A percentile compares a stretch with the other conserved stretches of the same genome.
phyloP scores from a whole-genome alignment of 73 alveolate species.

The Paramecium biaurelia region DNA sequence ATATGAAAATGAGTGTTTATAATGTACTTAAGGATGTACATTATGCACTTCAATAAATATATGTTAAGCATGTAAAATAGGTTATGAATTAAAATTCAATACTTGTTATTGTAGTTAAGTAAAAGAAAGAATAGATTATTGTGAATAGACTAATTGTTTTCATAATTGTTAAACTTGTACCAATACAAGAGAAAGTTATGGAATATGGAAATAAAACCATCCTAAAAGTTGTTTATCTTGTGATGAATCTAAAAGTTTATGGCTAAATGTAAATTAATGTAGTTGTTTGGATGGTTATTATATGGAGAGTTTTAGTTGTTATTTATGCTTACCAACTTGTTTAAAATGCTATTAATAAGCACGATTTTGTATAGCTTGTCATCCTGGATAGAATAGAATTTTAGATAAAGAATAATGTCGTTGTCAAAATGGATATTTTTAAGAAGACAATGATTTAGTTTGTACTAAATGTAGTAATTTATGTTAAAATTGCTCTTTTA shows the following conservation, averaged over 20 bases:
- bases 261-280: background rate
- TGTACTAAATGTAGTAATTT: background rate
- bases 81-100: background rate
- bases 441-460: constrained; percentile 2
- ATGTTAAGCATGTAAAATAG: background rate
- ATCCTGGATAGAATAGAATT: background rate
- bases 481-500: background rate
- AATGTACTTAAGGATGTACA: background rate
- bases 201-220: background rate
- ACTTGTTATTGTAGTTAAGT: background rate
- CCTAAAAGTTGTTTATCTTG: background rate
- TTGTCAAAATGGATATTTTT: constrained; percentile 15
- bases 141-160: background rate
- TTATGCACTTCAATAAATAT: background rate
- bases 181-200: background rate
- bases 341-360: background rate
- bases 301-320: background rate
- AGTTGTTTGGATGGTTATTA: constrained; percentile 26
- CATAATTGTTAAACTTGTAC: background rate
- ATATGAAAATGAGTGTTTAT: background rate
- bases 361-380: background rate
- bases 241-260: background rate
- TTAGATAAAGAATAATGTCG: background rate
- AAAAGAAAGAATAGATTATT: background rate
- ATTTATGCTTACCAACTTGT: background rate